Conservation (phyloP, 305 asterid species). For the Fraxinus platypoda region DNA sequence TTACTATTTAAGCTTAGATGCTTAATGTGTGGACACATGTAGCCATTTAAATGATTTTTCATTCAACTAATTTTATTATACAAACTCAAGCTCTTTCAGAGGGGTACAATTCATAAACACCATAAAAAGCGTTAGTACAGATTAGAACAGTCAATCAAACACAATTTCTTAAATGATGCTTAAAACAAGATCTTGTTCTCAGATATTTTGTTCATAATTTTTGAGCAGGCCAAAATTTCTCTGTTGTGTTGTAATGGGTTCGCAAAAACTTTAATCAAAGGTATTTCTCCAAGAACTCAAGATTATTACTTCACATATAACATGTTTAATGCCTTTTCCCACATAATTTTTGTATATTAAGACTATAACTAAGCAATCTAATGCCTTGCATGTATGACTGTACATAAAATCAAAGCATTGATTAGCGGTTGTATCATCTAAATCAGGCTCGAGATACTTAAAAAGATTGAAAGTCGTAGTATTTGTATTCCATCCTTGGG, state of each 20-base stretch:
- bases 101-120: neutral
- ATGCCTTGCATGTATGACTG: neutral
- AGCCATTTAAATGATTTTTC: neutral
- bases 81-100: neutral
- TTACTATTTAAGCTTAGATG: neutral
- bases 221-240: neutral
- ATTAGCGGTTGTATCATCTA: neutral
- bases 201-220: neutral
- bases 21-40: neutral
- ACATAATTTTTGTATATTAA: neutral
- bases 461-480: neutral
- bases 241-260: neutral
- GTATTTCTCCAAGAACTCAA: neutral
- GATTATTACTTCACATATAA: neutral
- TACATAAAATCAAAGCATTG: neutral
- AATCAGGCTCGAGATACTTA: neutral
- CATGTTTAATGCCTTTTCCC: neutral
- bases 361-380: neutral
- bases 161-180: neutral
- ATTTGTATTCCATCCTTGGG: neutral
- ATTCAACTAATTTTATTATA: neutral
- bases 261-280: neutral
- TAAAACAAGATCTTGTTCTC: neutral
- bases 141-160: neutral
- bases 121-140: neutral